Conservation (phyloP, 768 basidiomycete genomes). For the Jaapia argillacea region DNA sequence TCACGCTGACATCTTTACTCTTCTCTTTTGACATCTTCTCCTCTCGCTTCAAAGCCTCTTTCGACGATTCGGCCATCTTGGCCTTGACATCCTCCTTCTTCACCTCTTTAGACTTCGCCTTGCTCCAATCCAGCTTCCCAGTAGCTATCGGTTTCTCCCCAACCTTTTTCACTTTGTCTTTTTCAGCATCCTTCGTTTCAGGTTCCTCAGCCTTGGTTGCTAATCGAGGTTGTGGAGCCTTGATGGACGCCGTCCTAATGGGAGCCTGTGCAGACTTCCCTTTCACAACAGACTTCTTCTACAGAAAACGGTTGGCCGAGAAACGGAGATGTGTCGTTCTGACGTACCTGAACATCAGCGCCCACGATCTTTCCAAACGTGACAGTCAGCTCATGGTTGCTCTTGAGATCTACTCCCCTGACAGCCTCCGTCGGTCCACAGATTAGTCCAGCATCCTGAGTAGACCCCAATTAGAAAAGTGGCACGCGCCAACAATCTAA, state of each 20-base stretch:
- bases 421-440: not conserved
- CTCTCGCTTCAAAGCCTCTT: not conserved
- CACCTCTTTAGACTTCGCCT: constrained; percentile 36
- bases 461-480: no score
- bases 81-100: constrained; percentile 8
- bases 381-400: not conserved
- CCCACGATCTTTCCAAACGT: not conserved
- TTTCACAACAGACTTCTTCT: not conserved
- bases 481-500: no score
- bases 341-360: not conserved
- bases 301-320: not conserved
- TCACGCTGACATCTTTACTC: constrained; percentile 1
- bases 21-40: constrained; percentile 7
- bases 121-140: constrained; percentile 57
- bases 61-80: constrained; percentile 8
- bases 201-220: not conserved
- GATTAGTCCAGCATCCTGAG: not conserved
- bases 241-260: not conserved
- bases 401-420: not conserved
- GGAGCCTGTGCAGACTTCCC: not conserved
- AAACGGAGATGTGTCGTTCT: not conserved
- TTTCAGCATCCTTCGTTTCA: not conserved
- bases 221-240: not conserved
- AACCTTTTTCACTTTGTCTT: constrained; percentile 6
- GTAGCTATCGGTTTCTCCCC: constrained; percentile 23